Base-by-base conservation (phyloP, 257 asterid species). In the Solanum bulbocastanum region DNA sequence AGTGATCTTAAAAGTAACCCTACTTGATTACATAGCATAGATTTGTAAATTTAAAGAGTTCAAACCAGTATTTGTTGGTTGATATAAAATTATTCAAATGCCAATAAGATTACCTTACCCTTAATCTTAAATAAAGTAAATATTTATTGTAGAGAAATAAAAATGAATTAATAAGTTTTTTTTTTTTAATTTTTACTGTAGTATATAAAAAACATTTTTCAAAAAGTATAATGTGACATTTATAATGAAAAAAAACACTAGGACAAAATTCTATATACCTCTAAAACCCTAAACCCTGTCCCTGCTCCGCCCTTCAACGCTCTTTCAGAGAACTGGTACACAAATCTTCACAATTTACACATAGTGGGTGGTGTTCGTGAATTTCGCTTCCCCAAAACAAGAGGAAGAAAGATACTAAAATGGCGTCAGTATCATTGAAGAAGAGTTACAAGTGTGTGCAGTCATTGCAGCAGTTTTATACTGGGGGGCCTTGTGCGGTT, bases 401-500 rank as follows among this genome's bases (percentile, higher is more conserved):
- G 46, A 75, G 15, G 33, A 87, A 83, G 68, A 39, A 87, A 69
- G 49, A 30, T 14, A 60, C 30, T 66, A 75, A 66, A 52, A 91
- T 90, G 93, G 89, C 88, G 62, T 83, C 92, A 20, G 5, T 83
- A 4, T 44, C 94, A 6, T 87, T 93, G 90, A 97, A 97, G 96
- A 94, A 91, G 90, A 97, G 92, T 89, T 97, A 94, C 91, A 88
- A 91, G 37, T 90, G 93, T 91, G 87, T 81, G 49, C 96, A 92
- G 65, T 97, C 99, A 5, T 93, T 97, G 35, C 94, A 91, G 76
- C 99, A 97, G 56, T 96, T 97, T 92, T 97, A 96, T 92, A 86
- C 96, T 12, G 99, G 99, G 3, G 99, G 99, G 1, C 97, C 99
- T 0, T 97, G 88, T 85, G 94, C 94, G 3, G 95, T 97, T 40